phyloP scores from a whole-genome alignment of 2,329 filamentous ascomycete species.

The Erysiphe pulchra region DNA sequence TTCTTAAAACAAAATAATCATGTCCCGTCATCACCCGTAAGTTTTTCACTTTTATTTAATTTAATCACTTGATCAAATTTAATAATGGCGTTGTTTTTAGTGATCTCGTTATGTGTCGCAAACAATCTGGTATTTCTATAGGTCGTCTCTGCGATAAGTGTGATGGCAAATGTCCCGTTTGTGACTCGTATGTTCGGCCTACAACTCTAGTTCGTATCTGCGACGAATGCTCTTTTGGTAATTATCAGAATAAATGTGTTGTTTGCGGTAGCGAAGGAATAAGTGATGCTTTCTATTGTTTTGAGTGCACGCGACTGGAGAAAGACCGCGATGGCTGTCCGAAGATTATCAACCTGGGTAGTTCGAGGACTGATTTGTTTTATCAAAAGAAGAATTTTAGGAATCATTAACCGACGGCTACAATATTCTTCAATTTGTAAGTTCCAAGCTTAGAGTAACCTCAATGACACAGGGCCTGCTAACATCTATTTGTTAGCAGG shows the following conservation, averaged over 20 bases:
- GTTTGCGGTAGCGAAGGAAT: conserved; percentile 97
- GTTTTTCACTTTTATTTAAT: conserved; percentile 14
- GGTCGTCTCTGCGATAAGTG: conserved; percentile 98
- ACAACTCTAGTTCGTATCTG: conserved; percentile 95
- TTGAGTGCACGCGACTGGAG: conserved; percentile 88
- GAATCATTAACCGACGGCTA: conserved; percentile 20
- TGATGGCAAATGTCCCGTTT: conserved; percentile 97
- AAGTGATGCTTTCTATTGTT: conserved; percentile 96
- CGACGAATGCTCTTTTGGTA: conserved; percentile 97
- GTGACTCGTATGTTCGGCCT: conserved; percentile 94
- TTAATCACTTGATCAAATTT: too few species aligned
- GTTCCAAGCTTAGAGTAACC: too few species aligned
- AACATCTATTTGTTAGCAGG: too few species aligned
- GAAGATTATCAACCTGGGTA: conserved; percentile 97
- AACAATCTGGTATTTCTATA: conserved; percentile 92
- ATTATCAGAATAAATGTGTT: conserved; percentile 99
- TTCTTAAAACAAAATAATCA: conserved; percentile 1
- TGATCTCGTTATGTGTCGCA: conserved; percentile 98
- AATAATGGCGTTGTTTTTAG: conserved; percentile 17
- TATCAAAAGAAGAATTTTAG: conserved; percentile 38
- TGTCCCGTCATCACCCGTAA: conserved; percentile 36
- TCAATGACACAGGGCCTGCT: too few species aligned
- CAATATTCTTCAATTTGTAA: too few species aligned
- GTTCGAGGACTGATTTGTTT: conserved; percentile 70
- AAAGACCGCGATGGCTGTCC: conserved; percentile 95